These are phyloP conservation scores for Hyphodiscus hymeniophilus DNA, from an alignment of 495 filamentous ascomycete genomes.

Conservation along the genomic window DNA sequence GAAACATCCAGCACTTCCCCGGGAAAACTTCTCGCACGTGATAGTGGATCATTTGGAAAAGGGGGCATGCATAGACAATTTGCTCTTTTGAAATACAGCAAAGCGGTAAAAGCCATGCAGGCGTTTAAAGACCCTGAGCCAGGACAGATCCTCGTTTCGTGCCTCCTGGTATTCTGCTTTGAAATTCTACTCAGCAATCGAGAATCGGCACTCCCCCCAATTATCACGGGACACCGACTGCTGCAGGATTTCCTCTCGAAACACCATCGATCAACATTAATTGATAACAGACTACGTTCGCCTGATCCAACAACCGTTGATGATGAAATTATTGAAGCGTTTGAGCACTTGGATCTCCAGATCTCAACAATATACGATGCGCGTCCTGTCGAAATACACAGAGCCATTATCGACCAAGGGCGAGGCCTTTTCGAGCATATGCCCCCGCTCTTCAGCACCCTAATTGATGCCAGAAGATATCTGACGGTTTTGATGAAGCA, in stretches of 20 bases:
- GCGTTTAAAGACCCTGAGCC: not conserved
- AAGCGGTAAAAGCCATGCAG: not conserved
- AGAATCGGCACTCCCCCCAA: not conserved
- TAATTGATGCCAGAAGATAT: not conserved
- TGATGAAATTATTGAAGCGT: not conserved
- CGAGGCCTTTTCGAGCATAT: not conserved
- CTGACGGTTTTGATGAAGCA: not conserved
- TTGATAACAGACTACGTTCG: not conserved
- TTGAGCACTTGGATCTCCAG: not conserved
- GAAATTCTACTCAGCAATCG: not conserved
- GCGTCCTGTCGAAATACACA: not conserved
- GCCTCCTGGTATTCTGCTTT: not conserved
- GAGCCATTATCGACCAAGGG: not conserved
- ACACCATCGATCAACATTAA: not conserved
- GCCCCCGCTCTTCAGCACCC: not conserved
- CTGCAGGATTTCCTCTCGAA: not conserved
- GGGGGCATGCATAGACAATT: not conserved
- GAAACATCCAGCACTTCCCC: not conserved
- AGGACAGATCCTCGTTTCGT: not conserved
- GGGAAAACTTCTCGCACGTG: not conserved
- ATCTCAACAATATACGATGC: not conserved
- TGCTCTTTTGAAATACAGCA: not conserved
- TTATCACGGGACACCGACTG: not conserved
- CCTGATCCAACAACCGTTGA: not conserved
- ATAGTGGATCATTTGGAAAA: not conserved